phyloP scores from a whole-genome alignment of 1,139 yeast species.

The Blastobotrys elegans region DNA sequence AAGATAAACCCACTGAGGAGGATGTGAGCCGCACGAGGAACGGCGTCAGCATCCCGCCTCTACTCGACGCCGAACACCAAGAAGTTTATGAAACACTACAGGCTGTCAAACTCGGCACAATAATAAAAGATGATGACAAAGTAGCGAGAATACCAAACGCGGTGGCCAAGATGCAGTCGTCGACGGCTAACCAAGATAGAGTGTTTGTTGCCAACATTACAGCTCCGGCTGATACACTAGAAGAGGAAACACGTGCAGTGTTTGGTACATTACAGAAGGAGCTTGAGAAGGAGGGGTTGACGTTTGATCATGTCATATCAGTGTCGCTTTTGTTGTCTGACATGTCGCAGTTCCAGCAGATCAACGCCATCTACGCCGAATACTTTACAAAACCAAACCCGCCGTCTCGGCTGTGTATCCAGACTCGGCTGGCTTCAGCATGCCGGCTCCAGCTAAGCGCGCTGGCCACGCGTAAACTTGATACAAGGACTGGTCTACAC shows the following conservation, averaged over 20 bases:
- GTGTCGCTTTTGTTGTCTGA: slow-evolving; percentile 47
- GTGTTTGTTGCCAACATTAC: slow-evolving; percentile 11
- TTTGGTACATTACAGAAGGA: slow-evolving; percentile 16
- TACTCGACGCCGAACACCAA: slow-evolving; percentile 43
- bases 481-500: slow-evolving; percentile 56
- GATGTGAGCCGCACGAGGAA: background rate
- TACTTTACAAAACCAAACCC: slow-evolving; percentile 52
- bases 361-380: slow-evolving; percentile 57
- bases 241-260: slow-evolving; percentile 17
- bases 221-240: slow-evolving; percentile 11
- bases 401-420: slow-evolving; percentile 84
- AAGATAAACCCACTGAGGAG: slow-evolving; percentile 23
- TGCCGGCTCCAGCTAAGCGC: slow-evolving; percentile 55
- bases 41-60: slow-evolving; percentile 36
- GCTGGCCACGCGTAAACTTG: slow-evolving; percentile 29
- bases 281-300: slow-evolving; percentile 10
- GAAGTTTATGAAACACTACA: slow-evolving; percentile 21
- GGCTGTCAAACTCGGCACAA: slow-evolving; percentile 24
- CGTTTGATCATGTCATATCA: slow-evolving; percentile 17
- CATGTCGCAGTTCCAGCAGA: slow-evolving; percentile 56
- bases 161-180: background rate
- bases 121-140: background rate
- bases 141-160: background rate
- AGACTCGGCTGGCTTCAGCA: slow-evolving; percentile 42
- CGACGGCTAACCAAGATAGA: slow-evolving; percentile 1